These are phyloP conservation scores for Sordaria brevicollis DNA, from an alignment of 495 filamentous ascomycete species.

Conservation along the genomic window DNA sequence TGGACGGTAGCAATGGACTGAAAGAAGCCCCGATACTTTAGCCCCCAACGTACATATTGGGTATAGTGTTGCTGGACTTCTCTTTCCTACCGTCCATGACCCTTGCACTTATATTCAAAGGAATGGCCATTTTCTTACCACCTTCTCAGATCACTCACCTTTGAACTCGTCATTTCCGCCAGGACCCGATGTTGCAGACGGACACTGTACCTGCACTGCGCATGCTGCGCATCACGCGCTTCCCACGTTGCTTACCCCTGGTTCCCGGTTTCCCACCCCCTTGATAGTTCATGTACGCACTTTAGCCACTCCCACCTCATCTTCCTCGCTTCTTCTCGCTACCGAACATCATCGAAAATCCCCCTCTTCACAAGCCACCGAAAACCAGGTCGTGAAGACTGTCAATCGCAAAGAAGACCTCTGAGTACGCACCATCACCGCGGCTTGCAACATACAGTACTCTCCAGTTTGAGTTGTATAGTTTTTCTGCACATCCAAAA, in stretches of 20 bases:
- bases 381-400: neutral
- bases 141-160: neutral
- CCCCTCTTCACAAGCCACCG: neutral
- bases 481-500: neutral
- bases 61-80: neutral
- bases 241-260: neutral
- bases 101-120: neutral
- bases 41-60: neutral
- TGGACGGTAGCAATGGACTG: neutral
- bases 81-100: neutral
- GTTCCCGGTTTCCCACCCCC: neutral
- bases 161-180: neutral
- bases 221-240: neutral
- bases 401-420: neutral
- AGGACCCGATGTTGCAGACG: neutral
- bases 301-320: neutral
- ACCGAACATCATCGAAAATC: neutral
- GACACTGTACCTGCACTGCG: neutral
- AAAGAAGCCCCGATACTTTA: neutral
- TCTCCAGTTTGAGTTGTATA: neutral
- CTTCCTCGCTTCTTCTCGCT: neutral
- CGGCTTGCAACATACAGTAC: neutral
- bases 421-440: neutral
- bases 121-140: neutral
- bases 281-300: neutral